phyloP scores from a whole-genome alignment of 2,329 filamentous ascomycete genomes.

The Talaromyces pinophilus region DNA sequence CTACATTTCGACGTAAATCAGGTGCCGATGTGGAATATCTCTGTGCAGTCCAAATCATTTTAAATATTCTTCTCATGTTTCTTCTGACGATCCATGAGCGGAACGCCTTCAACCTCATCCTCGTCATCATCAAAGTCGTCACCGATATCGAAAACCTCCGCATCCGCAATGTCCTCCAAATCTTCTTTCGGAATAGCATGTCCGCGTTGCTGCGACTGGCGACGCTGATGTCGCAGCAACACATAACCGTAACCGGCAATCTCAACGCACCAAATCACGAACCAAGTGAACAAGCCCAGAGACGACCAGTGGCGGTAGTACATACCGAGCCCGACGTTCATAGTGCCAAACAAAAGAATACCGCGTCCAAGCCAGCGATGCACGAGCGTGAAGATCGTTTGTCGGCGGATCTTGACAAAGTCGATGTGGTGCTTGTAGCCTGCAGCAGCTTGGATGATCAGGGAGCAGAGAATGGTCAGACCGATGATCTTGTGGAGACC shows the following conservation, averaged over 20 bases:
- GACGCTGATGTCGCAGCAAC: constrained; percentile 16
- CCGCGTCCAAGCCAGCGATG: constrained; percentile 24
- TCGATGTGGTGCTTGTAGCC: constrained; percentile 26
- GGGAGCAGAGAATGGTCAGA: constrained; percentile 16
- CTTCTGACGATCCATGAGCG: constrained; percentile 22
- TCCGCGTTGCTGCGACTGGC: constrained; percentile 15
- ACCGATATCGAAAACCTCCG: constrained; percentile 22
- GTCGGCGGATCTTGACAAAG: constrained; percentile 24
- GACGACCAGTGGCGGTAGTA: constrained; percentile 23
- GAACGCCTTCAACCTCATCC: constrained; percentile 22
- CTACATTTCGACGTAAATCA: neutral
- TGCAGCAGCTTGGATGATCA: constrained; percentile 22
- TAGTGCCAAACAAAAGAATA: constrained; percentile 22
- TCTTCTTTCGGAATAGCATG: constrained; percentile 15
- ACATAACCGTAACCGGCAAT: constrained; percentile 21
- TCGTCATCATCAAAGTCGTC: constrained; percentile 21
- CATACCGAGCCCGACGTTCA: constrained; percentile 24
- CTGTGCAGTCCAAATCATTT: neutral
- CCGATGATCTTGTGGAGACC: constrained; percentile 24
- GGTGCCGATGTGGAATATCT: neutral
- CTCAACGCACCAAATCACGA: constrained; percentile 21
- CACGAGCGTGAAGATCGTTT: constrained; percentile 20
- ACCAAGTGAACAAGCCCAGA: constrained; percentile 20
- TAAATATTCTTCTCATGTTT: constrained; percentile 1
- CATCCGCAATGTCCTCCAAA: constrained; percentile 12